Percentiles rank a stretch among this genome's conserved stretches.
phyloP scores from a whole-genome alignment of 176 grass and related monocot genomes.

The Oryza rufipogon region DNA sequence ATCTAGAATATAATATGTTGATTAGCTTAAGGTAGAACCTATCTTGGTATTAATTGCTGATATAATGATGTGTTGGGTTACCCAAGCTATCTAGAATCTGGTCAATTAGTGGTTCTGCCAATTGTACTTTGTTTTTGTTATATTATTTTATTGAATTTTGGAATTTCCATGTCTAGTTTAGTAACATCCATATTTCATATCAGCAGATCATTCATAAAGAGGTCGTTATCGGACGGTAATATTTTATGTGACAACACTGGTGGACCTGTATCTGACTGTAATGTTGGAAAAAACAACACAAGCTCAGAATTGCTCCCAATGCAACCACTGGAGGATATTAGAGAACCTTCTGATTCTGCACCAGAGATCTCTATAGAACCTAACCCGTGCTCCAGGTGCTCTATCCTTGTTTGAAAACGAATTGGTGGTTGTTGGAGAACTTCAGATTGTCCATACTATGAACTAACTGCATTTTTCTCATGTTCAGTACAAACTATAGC shows the following conservation, averaged over 20 bases:
- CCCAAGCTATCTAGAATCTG: neutral
- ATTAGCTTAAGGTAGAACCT: neutral
- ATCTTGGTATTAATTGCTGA: conserved; percentile 17
- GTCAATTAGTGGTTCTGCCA: neutral
- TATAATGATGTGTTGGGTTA: neutral
- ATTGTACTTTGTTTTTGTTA: conserved; percentile 12
- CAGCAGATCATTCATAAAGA: conserved; percentile 86
- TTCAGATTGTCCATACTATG: conserved; percentile 5
- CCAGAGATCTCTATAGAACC: conserved; percentile 76
- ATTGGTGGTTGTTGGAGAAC: conserved; percentile 10
- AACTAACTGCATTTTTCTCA: conserved; percentile 23
- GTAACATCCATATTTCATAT: conserved; percentile 22
- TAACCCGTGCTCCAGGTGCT: conserved; percentile 62
- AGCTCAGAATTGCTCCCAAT: conserved; percentile 55
- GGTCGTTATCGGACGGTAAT: conserved; percentile 90
- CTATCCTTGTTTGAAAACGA: neutral
- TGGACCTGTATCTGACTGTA: conserved; percentile 52
- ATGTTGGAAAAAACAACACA: conserved; percentile 39
- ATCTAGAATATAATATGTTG: conserved; percentile 16
- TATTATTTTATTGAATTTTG: conserved; percentile 29
- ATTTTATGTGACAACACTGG: conserved; percentile 67
- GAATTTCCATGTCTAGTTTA: neutral
- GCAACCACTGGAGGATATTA: conserved; percentile 56
- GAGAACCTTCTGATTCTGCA: conserved; percentile 74
- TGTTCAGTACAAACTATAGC: conserved; percentile 52